Base-by-base conservation (phyloP, 768 basidiomycete genomes). In the Dentipellis sp. region DNA sequence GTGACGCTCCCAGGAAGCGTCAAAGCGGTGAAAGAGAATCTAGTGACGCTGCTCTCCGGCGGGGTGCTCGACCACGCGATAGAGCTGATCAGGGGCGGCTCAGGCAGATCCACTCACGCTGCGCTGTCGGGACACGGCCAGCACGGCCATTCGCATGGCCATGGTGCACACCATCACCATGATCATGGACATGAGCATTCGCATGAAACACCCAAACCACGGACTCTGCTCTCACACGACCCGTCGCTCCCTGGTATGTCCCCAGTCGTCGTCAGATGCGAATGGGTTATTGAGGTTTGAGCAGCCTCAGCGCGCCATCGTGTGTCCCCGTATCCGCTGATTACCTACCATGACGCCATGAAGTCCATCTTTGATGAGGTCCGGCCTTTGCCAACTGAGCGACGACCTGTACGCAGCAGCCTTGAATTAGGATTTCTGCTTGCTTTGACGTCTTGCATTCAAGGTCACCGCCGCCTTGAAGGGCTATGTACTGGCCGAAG, bases 1-100 rank as follows among this genome's bases (percentile, higher is more conserved):
- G 75, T 88, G 17, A 91, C 89, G 0, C 81, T 94, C 10, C 93
- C 92, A 0, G 92, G 92, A 2, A 91, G 88, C 62, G 79, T 85
- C 39, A 92, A 89, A 64, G 92, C 89, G 2, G 91, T 92, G 40
- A 83, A 75, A 59, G 92, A 95, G 64, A 89, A 84, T 63, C 64
- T 91, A 56, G 78, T 79, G 1, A 77, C 78, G 0, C 72, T 93
- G 29, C 71, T 94, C 6, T 67, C 70, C 12, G 74, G 68, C 5
- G 81, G 79, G 6, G 72, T 93, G 1, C 68, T 86, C 1, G 69
- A 76, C 3, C 90, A 91, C 69, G 89, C 88, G 1, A 68, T 91
- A 54, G 85, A 89, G 36, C 76, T 91, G 5, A 75, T 86, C 56
- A 74, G 74, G 56, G 91, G 91, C 8, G 86, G 86, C 0, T 75